phyloP scores from a whole-genome alignment of 163 green algal genomes.

The Prototheca wickerhamii region DNA sequence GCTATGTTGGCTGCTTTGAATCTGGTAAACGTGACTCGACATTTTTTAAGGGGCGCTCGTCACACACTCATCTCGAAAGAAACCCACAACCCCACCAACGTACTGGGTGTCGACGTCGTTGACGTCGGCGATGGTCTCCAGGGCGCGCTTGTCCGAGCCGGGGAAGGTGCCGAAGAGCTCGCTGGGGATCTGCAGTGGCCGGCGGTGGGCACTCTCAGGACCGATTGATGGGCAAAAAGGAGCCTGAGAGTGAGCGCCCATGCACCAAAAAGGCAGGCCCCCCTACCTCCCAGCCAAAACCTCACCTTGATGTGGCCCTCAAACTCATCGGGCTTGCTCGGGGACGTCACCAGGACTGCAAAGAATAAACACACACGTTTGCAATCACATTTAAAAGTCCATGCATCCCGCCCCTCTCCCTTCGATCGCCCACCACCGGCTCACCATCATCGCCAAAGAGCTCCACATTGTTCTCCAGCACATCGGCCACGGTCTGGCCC shows the following conservation, averaged over 20 bases:
- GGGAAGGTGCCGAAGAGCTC: conserved; percentile 9
- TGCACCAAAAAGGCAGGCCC: too few species aligned
- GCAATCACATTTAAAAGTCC: too few species aligned
- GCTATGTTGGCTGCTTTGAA: not conserved
- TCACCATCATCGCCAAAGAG: conserved; percentile 21
- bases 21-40: too few species aligned
- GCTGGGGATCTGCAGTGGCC: conserved; percentile 9
- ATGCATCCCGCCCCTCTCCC: not conserved
- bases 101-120: conserved; percentile 63
- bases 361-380: too few species aligned
- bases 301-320: conserved; percentile 29
- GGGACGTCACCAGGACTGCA: conserved; percentile 25
- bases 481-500: conserved; percentile 27
- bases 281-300: too few species aligned
- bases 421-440: not conserved
- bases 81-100: too few species aligned
- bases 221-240: too few species aligned
- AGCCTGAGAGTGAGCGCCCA: too few species aligned
- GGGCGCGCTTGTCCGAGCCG: conserved; percentile 35
- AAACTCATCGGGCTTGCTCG: conserved; percentile 9
- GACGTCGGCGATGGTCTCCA: conserved; percentile 25
- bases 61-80: too few species aligned
- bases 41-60: too few species aligned
- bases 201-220: not conserved
- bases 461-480: conserved; percentile 26